These are phyloP conservation scores for Sarocladium kiliense DNA, from an alignment of 2,329 filamentous ascomycete species.

Conservation along the genomic window DNA sequence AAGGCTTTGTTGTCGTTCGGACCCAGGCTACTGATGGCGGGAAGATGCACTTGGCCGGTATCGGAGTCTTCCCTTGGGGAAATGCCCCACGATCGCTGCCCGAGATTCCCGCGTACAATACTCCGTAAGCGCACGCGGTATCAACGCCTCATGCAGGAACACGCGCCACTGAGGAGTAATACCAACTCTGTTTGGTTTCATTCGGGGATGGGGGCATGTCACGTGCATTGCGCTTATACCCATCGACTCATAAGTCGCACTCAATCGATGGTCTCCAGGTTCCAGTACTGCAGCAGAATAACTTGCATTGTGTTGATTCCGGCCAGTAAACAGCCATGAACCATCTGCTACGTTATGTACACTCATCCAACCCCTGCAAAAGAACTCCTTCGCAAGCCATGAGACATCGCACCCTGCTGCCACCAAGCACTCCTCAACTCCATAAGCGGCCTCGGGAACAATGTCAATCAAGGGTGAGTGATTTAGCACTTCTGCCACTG, in stretches of 20 bases:
- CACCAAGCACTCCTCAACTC: not conserved
- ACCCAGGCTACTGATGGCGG: too few species aligned
- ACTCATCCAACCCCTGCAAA: not conserved
- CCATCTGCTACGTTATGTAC: not conserved
- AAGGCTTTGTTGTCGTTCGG: not conserved
- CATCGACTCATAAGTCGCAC: too few species aligned
- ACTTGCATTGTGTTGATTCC: not conserved
- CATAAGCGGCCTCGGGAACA: not conserved
- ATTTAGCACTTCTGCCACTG: conserved; percentile 10
- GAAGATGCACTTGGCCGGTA: not conserved
- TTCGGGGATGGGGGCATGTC: not conserved
- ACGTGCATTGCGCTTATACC: not conserved
- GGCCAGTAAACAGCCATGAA: not conserved
- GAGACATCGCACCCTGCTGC: not conserved
- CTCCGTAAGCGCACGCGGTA: not conserved
- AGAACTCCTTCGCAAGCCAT: not conserved
- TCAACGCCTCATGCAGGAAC: conserved; percentile 6
- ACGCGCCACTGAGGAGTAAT: not conserved
- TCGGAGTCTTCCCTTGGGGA: not conserved
- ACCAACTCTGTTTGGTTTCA: too few species aligned
- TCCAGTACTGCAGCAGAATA: not conserved
- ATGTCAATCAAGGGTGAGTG: not conserved
- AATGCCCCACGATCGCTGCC: not conserved
- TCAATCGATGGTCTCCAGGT: too few species aligned
- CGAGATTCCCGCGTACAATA: not conserved